Percentiles rank a stretch among this genome's conserved stretches.
These are phyloP conservation scores for Pouteria campechiana DNA, from an alignment of 179 eudicot species.

Conservation along the genomic window DNA sequence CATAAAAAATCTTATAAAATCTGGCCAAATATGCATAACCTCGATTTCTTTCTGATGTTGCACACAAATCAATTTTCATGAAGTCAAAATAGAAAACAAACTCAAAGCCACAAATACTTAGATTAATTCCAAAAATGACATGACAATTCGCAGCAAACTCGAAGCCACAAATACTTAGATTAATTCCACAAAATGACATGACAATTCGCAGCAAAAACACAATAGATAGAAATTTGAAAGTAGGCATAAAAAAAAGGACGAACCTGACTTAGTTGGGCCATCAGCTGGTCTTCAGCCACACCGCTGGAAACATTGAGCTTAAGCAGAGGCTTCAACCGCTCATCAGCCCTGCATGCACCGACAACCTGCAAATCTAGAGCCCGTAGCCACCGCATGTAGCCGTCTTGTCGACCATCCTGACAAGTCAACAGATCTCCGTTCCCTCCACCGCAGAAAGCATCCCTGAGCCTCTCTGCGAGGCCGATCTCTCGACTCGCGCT, in stretches of 20 bases:
- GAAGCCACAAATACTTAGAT: neutral
- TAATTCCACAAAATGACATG: no score
- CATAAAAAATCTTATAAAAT: no score
- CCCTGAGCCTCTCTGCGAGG: conserved; percentile 36
- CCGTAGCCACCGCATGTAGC: conserved; percentile 46
- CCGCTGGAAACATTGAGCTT: conserved; percentile 46
- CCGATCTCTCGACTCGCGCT: conserved; percentile 10
- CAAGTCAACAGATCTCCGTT: conserved; percentile 57
- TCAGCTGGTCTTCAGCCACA: conserved; percentile 58
- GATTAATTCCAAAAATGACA: no score
- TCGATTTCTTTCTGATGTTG: no score
- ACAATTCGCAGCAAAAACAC: neutral
- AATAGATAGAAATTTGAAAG: no score
- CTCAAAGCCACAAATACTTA: neutral
- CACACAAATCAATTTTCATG: no score
- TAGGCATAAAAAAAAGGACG: no score
- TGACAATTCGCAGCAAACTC: neutral
- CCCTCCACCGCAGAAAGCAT: conserved; percentile 22
- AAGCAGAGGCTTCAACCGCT: conserved; percentile 74
- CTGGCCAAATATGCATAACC: no score
- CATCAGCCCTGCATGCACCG: conserved; percentile 86
- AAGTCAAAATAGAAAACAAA: neutral
- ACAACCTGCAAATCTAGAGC: conserved; percentile 70
- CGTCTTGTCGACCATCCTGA: conserved; percentile 26
- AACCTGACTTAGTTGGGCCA: conserved; percentile 74